Evolutionary conservation across 2,329 filamentous ascomycete species (phyloP), one percentile per base, ranked within the genome.

Genomic region (Trichoderma endophyticum): DNA sequence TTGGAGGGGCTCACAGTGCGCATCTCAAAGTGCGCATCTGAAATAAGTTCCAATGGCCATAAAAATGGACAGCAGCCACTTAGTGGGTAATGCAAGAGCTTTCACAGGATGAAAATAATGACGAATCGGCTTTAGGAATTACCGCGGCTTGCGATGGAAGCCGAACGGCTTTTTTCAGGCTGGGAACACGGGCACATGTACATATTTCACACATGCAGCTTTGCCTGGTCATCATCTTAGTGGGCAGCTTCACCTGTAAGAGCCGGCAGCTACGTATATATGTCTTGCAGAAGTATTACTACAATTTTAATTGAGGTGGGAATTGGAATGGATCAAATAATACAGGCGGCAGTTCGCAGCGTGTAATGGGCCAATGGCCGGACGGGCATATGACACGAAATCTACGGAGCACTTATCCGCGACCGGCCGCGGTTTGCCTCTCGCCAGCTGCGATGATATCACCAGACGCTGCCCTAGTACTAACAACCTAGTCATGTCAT

Each of bases 1-100:
- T 14, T 70, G 57, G 21, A 36, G 18, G 43, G 8, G 28, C 12
- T 54, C 67, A 70, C 57, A 70, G 67, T 70, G 67, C 57, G 39
- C 30, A 61, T 18, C 6, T 15, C 54, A n/a, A 24, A 70, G 67
- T 70, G 67, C 57, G 39, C 30, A 61, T 18, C 6, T 15, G 36
- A n/a, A 24, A 21, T 21, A n/a, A 43, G 39, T 43, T 43, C 15
- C n/a, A n/a, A n/a, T 43, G 39, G 1, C 39, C n/a, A 43, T 43
- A n/a, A 43, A 43, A 43, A 9, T 43, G 39, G 39, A 43, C 39
- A 43, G 39, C 66, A 34, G 65, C 39, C 21, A 54, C 15, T 5
- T 18, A 34, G 65, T 36, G n/a, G 34, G n/a, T 14, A 48, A 68
- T 68, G 32, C 26, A 60, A 56, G 63, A 11, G 18, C 21, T n/a